Base-by-base conservation (phyloP, 208 protist genomes). In the Acanthamoeba sp. region DNA sequence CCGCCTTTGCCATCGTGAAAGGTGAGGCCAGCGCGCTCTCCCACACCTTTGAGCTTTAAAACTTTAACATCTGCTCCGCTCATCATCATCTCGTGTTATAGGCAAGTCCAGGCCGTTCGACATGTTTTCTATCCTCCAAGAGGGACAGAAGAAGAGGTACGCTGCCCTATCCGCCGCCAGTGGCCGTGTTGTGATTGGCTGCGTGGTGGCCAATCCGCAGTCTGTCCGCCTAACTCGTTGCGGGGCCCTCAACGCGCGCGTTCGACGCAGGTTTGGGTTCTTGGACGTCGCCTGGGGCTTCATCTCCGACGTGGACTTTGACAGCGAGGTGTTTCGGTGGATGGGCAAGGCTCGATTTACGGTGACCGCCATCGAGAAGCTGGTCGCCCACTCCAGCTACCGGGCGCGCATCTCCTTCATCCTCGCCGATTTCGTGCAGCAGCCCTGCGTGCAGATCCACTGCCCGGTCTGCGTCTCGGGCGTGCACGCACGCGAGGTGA, bases 1-100 rank as follows among this genome's bases (percentile, higher is more conserved):
- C 91, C 27, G 91, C 91, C 12, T 94, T 94, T 55, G 66, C 57
- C 45, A 88, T 94, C 73, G 64, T 94, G 24, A 94, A 94, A 45
- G 91, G 59, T 55, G 69, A 3, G 29, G 12, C 3, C 16, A 64
- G 2, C 16, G 16, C 24, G 22, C 4, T 16, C 14, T 34, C n/a
- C 29, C 62, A 36, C 62, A 1, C 5, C 36, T 71, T 36, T 14
- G 3, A 24, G 3, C 10, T 71, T 34, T 71, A 3, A 36, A 7
- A 36, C 14, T 7, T 29, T 18, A 24, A 3, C 24, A 27, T 64
- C 14, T 36, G 50, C 18, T 36, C 36, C 32, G 52, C 10, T 24
- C 20, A 59, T 59, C 20, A 59, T 59, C 20, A 24, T 59, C 14
- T 59, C 20, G 52, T 10, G 52, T 59, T 36, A 3, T 45, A 93